Evolutionary conservation across 1,139 yeast species (phyloP).

Genomic region (Saccharomyces hybrid): DNA sequence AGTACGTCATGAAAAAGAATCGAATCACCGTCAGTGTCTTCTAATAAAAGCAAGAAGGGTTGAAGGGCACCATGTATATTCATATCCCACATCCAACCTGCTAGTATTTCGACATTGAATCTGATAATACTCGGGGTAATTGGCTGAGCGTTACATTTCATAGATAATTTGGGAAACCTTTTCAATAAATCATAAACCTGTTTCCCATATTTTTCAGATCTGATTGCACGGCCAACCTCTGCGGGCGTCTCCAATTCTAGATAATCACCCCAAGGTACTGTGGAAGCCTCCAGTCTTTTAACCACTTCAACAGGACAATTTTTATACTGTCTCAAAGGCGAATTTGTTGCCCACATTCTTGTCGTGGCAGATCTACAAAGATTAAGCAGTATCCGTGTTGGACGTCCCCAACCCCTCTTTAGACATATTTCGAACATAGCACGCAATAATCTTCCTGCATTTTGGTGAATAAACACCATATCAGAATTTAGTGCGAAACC

Average conservation of each 20-base stretch:
- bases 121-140: conserved; percentile 60
- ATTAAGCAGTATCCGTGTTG: conserved; percentile 52
- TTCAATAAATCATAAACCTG: conserved; percentile 53
- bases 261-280: conserved; percentile 79
- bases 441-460: conserved; percentile 81
- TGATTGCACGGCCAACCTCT: conserved; percentile 76
- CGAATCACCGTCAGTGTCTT: conserved; percentile 76
- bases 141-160: conserved; percentile 65
- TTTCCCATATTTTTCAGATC: conserved; percentile 61
- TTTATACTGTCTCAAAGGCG: conserved; percentile 81
- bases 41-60: conserved; percentile 61
- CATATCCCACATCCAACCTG: conserved; percentile 73
- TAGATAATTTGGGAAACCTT: conserved; percentile 61
- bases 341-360: conserved; percentile 75
- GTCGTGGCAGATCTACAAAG: conserved; percentile 75
- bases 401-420: conserved; percentile 62
- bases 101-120: conserved; percentile 58
- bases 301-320: conserved; percentile 63
- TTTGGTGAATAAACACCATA: conserved; percentile 87
- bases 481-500: conserved; percentile 93
- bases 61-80: conserved; percentile 58
- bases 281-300: conserved; percentile 68
- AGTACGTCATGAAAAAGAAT: conserved; percentile 56
- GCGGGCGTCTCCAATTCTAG: conserved; percentile 47
- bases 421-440: conserved; percentile 79